Conservation (phyloP, 441 rosid species). For the Euphorbia schlechtendalii region DNA sequence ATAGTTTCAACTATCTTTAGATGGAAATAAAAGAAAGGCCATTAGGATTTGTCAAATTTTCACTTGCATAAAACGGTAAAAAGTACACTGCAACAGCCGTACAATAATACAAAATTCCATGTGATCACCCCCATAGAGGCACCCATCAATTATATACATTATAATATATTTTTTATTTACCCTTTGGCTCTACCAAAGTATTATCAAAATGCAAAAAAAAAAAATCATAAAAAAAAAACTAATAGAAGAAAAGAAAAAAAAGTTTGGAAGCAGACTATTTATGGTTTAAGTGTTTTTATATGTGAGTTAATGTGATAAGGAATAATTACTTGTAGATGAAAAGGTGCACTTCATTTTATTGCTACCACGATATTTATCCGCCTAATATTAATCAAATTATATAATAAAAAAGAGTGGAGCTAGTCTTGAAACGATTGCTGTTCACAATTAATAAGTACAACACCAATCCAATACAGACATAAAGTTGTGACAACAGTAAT, state of each 20-base stretch:
- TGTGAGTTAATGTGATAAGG: background rate
- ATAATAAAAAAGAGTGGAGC: background rate
- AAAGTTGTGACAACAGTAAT: background rate
- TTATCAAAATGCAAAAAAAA: background rate
- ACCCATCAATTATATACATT: background rate
- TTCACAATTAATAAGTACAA: no score
- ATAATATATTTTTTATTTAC: background rate
- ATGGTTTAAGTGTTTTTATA: background rate
- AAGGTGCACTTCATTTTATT: background rate
- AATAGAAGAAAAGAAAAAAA: background rate
- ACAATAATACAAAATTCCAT: slow-evolving; percentile 8
- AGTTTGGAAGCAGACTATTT: background rate
- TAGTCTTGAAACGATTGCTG: background rate
- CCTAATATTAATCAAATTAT: background rate
- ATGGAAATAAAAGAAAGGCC: background rate
- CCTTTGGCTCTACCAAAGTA: slow-evolving; percentile 1
- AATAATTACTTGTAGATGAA: background rate
- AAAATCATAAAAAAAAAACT: background rate
- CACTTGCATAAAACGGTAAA: background rate
- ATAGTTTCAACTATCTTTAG: background rate
- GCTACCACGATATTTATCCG: background rate
- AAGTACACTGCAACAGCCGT: background rate
- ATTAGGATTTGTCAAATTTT: background rate
- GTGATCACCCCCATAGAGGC: background rate
- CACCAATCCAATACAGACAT: no score